These are phyloP conservation scores for Erysimum cheiranthoides DNA, from an alignment of 345 rosid species.

Conservation along the genomic window DNA sequence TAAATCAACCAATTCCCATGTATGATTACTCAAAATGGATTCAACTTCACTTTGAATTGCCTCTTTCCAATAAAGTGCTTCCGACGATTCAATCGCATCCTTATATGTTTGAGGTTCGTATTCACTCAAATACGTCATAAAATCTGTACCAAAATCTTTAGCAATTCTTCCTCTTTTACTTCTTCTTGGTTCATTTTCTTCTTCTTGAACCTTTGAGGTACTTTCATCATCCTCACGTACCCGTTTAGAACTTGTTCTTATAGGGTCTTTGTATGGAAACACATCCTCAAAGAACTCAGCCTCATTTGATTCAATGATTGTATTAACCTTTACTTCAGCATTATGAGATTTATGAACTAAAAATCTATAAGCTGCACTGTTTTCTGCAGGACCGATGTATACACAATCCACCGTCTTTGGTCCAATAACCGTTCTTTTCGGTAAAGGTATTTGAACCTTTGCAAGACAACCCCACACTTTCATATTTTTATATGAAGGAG, in stretches of 20 bases:
- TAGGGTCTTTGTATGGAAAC: constrained; percentile 1
- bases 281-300: not conserved
- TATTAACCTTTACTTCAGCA: not conserved
- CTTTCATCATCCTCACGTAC: not conserved
- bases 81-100: not conserved
- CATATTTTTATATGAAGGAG: constrained; percentile 12
- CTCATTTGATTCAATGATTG: constrained; percentile 13
- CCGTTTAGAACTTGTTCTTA: not conserved
- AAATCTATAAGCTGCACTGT: not conserved
- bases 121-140: not conserved
- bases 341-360: constrained; percentile 14
- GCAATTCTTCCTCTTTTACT: not conserved
- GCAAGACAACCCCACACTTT: not conserved
- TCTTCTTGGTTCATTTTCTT: not conserved
- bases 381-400: not conserved
- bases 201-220: constrained; percentile 1
- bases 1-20: no score
- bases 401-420: not conserved
- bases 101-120: constrained; percentile 3
- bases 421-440: no score
- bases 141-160: not conserved
- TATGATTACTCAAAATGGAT: no score
- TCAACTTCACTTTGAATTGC: not conserved
- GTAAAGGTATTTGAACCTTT: no score
- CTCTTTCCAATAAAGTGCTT: constrained; percentile 8